A percentile compares a stretch with the other conserved stretches of the same genome.
Evolutionary conservation across 106 monocot species (phyloP).

Genomic region (Alisma plantagoaquatica): DNA sequence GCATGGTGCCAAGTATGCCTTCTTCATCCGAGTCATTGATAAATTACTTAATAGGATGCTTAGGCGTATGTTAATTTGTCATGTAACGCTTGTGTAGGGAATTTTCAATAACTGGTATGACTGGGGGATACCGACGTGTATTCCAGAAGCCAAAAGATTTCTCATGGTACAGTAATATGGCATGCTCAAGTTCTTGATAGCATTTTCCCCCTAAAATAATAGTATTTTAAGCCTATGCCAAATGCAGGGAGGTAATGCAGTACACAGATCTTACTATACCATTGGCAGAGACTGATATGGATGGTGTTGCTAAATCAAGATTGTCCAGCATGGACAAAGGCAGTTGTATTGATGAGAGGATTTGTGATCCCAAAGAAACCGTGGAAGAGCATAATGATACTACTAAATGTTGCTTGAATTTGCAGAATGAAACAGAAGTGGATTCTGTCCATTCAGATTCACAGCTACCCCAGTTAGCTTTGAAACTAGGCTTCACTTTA

Average conservation of each 20-base stretch:
- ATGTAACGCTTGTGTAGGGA: slow-evolving; percentile 32
- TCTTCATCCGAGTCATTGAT: background rate
- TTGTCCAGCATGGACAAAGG: slow-evolving; percentile 1
- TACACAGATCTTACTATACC: slow-evolving; percentile 42
- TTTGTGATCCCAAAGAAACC: no score
- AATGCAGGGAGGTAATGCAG: slow-evolving; percentile 55
- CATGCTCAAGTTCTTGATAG: background rate
- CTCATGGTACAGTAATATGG: slow-evolving; percentile 32
- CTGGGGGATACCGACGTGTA: slow-evolving; percentile 67
- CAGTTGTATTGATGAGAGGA: no score
- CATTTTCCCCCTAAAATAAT: background rate
- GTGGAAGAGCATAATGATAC: no score
- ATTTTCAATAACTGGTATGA: slow-evolving; percentile 83
- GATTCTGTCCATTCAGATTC: slow-evolving; percentile 11
- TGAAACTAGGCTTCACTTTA: slow-evolving; percentile 69
- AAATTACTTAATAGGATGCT: background rate
- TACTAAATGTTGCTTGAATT: no score
- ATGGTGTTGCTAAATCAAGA: slow-evolving; percentile 32
- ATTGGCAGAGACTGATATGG: slow-evolving; percentile 69
- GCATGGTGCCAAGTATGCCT: slow-evolving; percentile 73
- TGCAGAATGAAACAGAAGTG: no score
- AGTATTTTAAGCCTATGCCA: background rate
- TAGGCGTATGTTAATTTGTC: background rate
- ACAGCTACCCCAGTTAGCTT: slow-evolving; percentile 33
- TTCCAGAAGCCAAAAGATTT: slow-evolving; percentile 74